phyloP scores from a whole-genome alignment of 2,329 filamentous ascomycete genomes.

The Ceratocystis alfenasii region DNA sequence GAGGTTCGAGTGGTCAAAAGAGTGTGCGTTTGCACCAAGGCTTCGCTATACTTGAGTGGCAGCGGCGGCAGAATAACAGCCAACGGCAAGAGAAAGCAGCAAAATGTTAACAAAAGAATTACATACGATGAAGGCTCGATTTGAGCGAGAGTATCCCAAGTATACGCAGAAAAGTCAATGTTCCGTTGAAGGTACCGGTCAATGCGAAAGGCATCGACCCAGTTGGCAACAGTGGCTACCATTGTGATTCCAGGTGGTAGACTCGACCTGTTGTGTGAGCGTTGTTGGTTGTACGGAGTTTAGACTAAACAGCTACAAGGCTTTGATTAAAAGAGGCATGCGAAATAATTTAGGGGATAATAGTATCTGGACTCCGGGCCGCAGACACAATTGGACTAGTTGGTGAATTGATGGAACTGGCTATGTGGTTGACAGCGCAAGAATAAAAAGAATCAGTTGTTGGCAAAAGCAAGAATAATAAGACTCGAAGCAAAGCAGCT shows the following conservation, averaged over 20 bases:
- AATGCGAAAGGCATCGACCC: slow-evolving; percentile 18
- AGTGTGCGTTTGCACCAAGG: slow-evolving; percentile 43
- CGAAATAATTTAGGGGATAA: neutral
- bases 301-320: neutral
- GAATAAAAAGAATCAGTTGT: neutral
- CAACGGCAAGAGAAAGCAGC: slow-evolving; percentile 43
- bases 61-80: slow-evolving; percentile 45
- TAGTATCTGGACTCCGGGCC: slow-evolving; percentile 8
- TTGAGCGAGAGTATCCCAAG: slow-evolving; percentile 24
- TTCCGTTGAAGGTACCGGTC: slow-evolving; percentile 19
- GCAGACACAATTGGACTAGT: neutral
- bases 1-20: slow-evolving; percentile 28
- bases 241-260: neutral
- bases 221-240: neutral
- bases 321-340: neutral
- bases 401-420: neutral
- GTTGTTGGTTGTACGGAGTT: no score
- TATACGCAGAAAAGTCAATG: slow-evolving; percentile 13
- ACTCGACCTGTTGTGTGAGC: neutral
- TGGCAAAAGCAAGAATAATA: neutral
- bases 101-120: slow-evolving; percentile 35
- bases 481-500: neutral
- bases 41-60: slow-evolving; percentile 41
- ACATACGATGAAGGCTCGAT: slow-evolving; percentile 30
- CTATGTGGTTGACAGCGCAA: neutral